A percentile compares a stretch with the other conserved stretches of the same genome.
Conservation (phyloP, 148 eudicot species). For the Agrostemma githago region DNA sequence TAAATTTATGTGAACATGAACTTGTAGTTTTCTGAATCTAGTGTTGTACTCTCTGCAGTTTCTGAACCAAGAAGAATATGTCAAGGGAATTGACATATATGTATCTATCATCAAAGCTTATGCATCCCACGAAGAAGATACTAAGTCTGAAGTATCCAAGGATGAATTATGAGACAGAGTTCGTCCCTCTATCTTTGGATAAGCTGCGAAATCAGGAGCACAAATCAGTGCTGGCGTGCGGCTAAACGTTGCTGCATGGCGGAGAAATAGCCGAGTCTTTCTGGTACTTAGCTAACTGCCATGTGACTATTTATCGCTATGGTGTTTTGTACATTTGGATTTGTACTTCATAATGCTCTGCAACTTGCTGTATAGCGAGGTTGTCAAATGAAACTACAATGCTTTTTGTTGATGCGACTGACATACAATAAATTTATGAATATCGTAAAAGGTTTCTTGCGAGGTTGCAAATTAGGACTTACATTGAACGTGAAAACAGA, state of each 20-base stretch:
- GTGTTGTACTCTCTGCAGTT: slow-evolving; percentile 16
- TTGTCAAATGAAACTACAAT: not conserved
- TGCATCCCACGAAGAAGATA: slow-evolving; percentile 9
- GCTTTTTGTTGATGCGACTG: not conserved
- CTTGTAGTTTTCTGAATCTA: not conserved
- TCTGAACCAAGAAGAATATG: slow-evolving; percentile 25
- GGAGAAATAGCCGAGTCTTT: not conserved
- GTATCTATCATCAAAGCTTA: slow-evolving; percentile 21
- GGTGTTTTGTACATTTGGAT: not conserved
- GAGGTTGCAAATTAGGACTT: not conserved
- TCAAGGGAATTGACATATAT: slow-evolving; percentile 19
- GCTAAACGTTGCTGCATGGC: not conserved
- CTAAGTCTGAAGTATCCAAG: slow-evolving; percentile 13
- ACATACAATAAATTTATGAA: not conserved
- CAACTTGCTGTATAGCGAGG: not conserved
- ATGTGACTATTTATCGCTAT: not conserved
- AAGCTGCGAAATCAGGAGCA: not conserved
- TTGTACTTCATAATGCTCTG: not conserved
- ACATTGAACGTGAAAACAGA: not conserved
- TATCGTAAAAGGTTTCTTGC: not conserved
- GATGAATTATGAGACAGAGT: slow-evolving; percentile 4
- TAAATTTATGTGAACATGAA: not conserved
- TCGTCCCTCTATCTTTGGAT: not conserved
- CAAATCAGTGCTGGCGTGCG: not conserved
- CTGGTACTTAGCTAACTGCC: not conserved